Percentiles rank a stretch among this genome's conserved stretches.
phyloP scores from a whole-genome alignment of 768 basidiomycete genomes.

The Boletus subparvulus region DNA sequence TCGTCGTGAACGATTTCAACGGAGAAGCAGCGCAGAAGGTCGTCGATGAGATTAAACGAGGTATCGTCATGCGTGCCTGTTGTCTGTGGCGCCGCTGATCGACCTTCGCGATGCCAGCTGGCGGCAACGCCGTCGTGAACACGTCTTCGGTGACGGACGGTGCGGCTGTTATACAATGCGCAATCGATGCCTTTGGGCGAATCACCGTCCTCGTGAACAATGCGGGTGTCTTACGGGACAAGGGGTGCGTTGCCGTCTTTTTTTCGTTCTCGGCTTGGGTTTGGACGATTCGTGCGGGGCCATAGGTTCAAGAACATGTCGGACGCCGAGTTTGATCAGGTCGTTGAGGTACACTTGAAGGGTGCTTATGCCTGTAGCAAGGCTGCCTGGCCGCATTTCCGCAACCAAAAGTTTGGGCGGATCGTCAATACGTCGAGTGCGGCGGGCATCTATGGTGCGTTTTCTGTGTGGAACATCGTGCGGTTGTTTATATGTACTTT shows the following conservation, averaged over 20 bases:
- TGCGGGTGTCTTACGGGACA: slow-evolving; percentile 86
- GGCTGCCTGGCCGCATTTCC: slow-evolving; percentile 94
- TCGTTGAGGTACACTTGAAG: slow-evolving; percentile 89
- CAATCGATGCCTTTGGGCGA: slow-evolving; percentile 79
- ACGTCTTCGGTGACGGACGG: slow-evolving; percentile 87
- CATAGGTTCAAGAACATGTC: slow-evolving; percentile 94
- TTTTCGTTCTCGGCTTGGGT: no score
- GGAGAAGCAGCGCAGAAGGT: slow-evolving; percentile 86
- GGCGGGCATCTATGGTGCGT: slow-evolving; percentile 85
- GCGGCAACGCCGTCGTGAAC: slow-evolving; percentile 87
- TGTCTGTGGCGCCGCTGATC: background rate
- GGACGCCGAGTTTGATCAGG: slow-evolving; percentile 89
- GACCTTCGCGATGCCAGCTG: slow-evolving; percentile 48
- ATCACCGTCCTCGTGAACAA: slow-evolving; percentile 94
- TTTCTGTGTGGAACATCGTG: background rate
- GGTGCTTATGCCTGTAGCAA: slow-evolving; percentile 91
- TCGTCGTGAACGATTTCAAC: slow-evolving; percentile 96
- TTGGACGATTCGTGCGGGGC: no score
- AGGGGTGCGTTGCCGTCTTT: slow-evolving; percentile 48
- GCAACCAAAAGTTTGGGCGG: slow-evolving; percentile 92
- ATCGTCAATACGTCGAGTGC: slow-evolving; percentile 94
- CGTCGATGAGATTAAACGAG: slow-evolving; percentile 81
- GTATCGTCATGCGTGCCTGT: slow-evolving; percentile 36
- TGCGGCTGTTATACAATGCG: slow-evolving; percentile 79
- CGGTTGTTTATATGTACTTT: background rate